phyloP scores from a whole-genome alignment of 441 rosid species.

The Erodium texanum region DNA sequence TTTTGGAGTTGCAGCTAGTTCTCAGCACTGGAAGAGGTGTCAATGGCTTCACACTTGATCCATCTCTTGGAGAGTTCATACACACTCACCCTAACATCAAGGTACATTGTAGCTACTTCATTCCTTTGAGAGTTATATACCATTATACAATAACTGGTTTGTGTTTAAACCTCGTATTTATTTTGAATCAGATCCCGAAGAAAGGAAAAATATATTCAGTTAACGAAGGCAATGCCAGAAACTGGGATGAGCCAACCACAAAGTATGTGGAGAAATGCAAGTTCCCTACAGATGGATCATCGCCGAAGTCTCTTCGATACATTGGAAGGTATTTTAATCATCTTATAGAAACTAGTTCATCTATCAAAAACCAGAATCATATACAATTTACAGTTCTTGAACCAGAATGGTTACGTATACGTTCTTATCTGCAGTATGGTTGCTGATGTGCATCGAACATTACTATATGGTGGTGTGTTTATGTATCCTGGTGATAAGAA shows the following conservation, averaged over 20 bases:
- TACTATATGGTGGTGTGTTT: slow-evolving; percentile 90
- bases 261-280: slow-evolving; percentile 90
- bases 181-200: slow-evolving; percentile 54
- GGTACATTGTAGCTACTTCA: slow-evolving; percentile 31
- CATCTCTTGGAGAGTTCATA: slow-evolving; percentile 95
- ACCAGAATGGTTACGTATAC: no score
- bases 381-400: background rate
- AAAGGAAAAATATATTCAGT: slow-evolving; percentile 92
- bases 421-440: slow-evolving; percentile 69
- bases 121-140: no score
- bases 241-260: slow-evolving; percentile 93
- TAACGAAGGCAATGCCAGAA: slow-evolving; percentile 93
- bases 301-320: slow-evolving; percentile 82
- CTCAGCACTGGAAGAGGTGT: slow-evolving; percentile 83
- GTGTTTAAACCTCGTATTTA: background rate
- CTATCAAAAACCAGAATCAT: background rate
- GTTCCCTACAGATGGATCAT: slow-evolving; percentile 77
- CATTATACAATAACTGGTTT: background rate
- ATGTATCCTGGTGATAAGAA: slow-evolving; percentile 95
- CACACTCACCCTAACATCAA: slow-evolving; percentile 86
- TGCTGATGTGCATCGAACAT: slow-evolving; percentile 91
- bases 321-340: slow-evolving; percentile 69
- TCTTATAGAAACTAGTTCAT: background rate
- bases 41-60: slow-evolving; percentile 89
- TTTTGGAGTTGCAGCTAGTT: slow-evolving; percentile 55